Evolutionary conservation across 148 eudicot genomes (phyloP).

Genomic region (Camellia lanceoleosa): DNA sequence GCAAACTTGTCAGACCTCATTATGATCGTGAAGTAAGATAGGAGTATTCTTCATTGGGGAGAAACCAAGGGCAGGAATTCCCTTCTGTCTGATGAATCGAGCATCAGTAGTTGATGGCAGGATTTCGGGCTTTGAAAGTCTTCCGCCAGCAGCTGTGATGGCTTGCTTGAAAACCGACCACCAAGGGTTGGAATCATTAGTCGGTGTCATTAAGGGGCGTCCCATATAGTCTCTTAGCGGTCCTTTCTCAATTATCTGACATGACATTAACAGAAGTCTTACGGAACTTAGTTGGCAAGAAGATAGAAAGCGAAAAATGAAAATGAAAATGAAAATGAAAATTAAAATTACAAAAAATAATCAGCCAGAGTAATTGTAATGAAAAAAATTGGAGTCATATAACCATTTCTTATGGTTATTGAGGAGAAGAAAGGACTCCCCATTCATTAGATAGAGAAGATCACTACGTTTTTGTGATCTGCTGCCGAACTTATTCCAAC

Average conservation of each 20-base stretch:
- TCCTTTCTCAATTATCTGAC: conserved; percentile 62
- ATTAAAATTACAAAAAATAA: neutral
- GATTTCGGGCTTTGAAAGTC: conserved; percentile 78
- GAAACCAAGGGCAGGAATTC: conserved; percentile 85
- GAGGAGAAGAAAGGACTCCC: neutral
- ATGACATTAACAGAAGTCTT: neutral
- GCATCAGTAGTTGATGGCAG: conserved; percentile 81
- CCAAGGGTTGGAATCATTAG: conserved; percentile 82
- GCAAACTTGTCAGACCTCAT: conserved; percentile 52
- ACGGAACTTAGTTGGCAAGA: neutral
- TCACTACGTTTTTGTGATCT: too few relatives aligned
- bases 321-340: neutral
- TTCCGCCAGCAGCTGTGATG: conserved; percentile 60
- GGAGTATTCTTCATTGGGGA: conserved; percentile 96
- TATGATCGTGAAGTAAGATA: conserved; percentile 87
- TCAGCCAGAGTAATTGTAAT: too few relatives aligned
- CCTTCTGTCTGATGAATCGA: conserved; percentile 60
- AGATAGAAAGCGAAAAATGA: neutral
- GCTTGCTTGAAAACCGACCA: conserved; percentile 80
- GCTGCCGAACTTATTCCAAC: too few relatives aligned
- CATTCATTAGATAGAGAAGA: too few relatives aligned
- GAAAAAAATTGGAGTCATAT: neutral
- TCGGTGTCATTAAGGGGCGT: conserved; percentile 67
- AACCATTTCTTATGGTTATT: neutral
- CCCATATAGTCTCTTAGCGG: conserved; percentile 60